Base-by-base conservation (phyloP, 2,329 filamentous ascomycete genomes). In the Aureobasidium leucospermi region DNA sequence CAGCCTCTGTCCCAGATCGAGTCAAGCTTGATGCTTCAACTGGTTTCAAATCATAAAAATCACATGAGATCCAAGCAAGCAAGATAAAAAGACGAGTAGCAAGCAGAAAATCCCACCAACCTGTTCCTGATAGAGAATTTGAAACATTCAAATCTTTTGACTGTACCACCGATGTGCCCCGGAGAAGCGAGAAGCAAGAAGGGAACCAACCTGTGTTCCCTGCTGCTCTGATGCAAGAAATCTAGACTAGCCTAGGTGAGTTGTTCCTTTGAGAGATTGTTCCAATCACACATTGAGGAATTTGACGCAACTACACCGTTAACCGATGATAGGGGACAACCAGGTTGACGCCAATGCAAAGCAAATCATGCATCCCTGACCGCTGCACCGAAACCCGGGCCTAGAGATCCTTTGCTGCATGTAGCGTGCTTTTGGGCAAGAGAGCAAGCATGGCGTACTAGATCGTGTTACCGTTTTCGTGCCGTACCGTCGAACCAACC, bases 141-240 rank as follows among this genome's bases (percentile, higher is more conserved):
- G 52, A 56, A 56, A 56, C 52, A 56, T 36, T 38, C 43, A 19
- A 53, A 31, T 34, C 15, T 34, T 19, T 32, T 55, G 28, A 19
- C 46, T 46, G 52, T 56, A 38, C 52, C 29, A 56, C 52, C 52
- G 52, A 46, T 13, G 52, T 56, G 52, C 52, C 52, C 52, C 41
- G 52, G 13, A 31, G 38, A 55, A 42, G 39, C 31, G 52, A 56
- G 41, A 46, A 29, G 31, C 16, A 46, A n/a, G 32, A 56, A n/a
- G 15, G 8, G 16, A 55, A 19, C 1, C 13, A 53, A 32, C 29
- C 39, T 11, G n/a, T 9, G 16, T 28, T 11, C 41, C 19, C 31
- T 46, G 52, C 28, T 28, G 6, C 16, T 23, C n/a, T 34, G 39
- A 56, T 45, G 52, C 51, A 55, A 45, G 52, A 38, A 16, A 38